A percentile compares a stretch with the other conserved stretches of the same genome.
Conservation (phyloP, 176 grass and related monocot genomes). For the Musa itinerans region DNA sequence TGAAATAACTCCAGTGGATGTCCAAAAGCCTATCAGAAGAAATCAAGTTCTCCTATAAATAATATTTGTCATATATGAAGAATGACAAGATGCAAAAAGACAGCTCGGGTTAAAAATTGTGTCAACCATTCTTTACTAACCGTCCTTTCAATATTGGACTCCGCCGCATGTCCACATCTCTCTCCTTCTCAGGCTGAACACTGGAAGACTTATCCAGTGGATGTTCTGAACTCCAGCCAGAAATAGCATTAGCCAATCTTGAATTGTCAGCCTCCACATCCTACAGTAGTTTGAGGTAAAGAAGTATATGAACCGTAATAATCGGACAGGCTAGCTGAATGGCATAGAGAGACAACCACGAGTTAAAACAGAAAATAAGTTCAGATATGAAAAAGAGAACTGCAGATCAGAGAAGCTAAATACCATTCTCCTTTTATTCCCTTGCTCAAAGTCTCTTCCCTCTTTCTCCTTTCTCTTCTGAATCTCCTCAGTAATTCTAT, state of each 20-base stretch:
- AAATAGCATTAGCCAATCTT: conserved; percentile 18
- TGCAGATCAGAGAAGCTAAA: conserved; percentile 26
- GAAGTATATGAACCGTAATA: conserved; percentile 77
- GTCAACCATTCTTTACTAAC: conserved; percentile 21
- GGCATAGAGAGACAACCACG: conserved; percentile 60
- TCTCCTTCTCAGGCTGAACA: conserved; percentile 28
- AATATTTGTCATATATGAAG: background rate
- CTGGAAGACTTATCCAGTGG: conserved; percentile 5
- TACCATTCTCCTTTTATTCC: conserved; percentile 51
- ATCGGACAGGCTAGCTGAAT: conserved; percentile 97
- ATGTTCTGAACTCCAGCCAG: conserved; percentile 30
- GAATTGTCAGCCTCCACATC: conserved; percentile 37
- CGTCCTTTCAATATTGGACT: conserved; percentile 30
- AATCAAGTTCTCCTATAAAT: background rate
- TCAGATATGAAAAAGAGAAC: conserved; percentile 20
- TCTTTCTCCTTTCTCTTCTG: conserved; percentile 89
- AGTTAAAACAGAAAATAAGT: conserved; percentile 39
- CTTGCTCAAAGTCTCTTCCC: conserved; percentile 45
- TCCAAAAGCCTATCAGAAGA: background rate
- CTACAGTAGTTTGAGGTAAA: conserved; percentile 99
- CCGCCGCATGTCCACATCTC: conserved; percentile 32
- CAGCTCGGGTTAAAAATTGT: background rate
- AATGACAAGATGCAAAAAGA: background rate
- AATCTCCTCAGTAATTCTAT: conserved; percentile 78
- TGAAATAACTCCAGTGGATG: no score